Evolutionary conservation across 805 yeast species (phyloP).

Genomic region (Cyberlindnera mycetangii): DNA sequence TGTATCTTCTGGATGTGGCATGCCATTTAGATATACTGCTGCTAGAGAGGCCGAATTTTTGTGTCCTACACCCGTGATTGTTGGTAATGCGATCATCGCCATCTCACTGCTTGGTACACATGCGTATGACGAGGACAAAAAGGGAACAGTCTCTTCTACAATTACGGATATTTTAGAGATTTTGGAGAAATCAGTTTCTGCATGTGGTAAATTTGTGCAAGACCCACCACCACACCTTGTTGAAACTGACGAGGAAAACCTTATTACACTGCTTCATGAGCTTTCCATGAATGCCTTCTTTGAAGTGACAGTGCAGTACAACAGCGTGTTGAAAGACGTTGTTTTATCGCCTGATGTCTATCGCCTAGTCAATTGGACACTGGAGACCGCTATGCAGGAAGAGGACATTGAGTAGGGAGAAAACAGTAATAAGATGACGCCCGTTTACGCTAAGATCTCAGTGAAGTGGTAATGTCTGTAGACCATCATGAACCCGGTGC

Average conservation of each 20-base stretch:
- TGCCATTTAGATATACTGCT: slow-evolving; percentile 29
- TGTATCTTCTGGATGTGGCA: slow-evolving; percentile 27
- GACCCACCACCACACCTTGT: slow-evolving; percentile 28
- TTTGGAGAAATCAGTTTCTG: slow-evolving; percentile 57
- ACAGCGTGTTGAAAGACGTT: slow-evolving; percentile 61
- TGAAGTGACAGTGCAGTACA: slow-evolving; percentile 61
- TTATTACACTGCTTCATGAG: slow-evolving; percentile 57
- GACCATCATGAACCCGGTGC: neutral
- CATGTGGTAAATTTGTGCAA: slow-evolving; percentile 46
- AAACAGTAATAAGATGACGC: neutral
- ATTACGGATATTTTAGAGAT: slow-evolving; percentile 58
- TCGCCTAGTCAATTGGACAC: slow-evolving; percentile 69
- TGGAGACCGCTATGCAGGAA: slow-evolving; percentile 59
- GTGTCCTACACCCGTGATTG: slow-evolving; percentile 60
- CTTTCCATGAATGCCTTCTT: slow-evolving; percentile 61
- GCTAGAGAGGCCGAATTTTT: slow-evolving; percentile 54
- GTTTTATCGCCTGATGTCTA: slow-evolving; percentile 60
- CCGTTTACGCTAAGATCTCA: too few relatives aligned
- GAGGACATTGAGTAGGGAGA: slow-evolving; percentile 11
- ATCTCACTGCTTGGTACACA: slow-evolving; percentile 55
- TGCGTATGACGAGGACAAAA: slow-evolving; percentile 64
- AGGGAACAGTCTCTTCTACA: slow-evolving; percentile 47
- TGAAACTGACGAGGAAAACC: slow-evolving; percentile 34
- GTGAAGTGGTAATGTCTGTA: too few relatives aligned
- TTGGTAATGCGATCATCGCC: slow-evolving; percentile 63